Evolutionary conservation across 2,329 filamentous ascomycete genomes (phyloP).

Genomic region (Clathrospora elynae): DNA sequence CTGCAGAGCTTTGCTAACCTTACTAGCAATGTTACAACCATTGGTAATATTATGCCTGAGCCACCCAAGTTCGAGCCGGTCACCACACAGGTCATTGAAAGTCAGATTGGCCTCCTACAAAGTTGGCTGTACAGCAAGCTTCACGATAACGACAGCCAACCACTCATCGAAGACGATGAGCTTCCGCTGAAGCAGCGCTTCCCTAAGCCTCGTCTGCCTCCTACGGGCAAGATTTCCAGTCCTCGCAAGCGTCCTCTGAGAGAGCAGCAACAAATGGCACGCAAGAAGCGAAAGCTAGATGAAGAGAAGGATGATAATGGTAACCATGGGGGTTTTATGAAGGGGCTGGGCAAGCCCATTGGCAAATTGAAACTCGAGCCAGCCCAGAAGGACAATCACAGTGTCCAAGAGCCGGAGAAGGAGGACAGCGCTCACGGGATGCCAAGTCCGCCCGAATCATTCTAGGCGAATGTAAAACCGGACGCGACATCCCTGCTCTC

Average conservation of each 20-base stretch:
- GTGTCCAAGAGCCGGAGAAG: constrained; percentile 67
- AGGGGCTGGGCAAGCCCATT: constrained; percentile 61
- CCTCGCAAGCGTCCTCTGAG: constrained; percentile 81
- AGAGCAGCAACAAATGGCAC: constrained; percentile 81
- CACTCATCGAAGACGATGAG: constrained; percentile 92
- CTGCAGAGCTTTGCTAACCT: constrained; percentile 25
- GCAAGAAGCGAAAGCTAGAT: constrained; percentile 79
- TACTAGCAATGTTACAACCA: constrained; percentile 62
- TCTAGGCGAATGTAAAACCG: constrained; percentile 21
- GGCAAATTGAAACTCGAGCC: constrained; percentile 55
- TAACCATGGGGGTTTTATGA: constrained; percentile 33
- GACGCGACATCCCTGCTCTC: not conserved
- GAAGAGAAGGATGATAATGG: constrained; percentile 50
- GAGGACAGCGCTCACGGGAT: constrained; percentile 71
- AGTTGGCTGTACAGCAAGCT: constrained; percentile 92
- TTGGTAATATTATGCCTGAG: constrained; percentile 67
- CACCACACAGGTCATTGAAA: constrained; percentile 74
- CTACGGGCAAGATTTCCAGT: constrained; percentile 85
- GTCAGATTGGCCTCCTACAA: constrained; percentile 84
- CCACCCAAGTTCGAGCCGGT: constrained; percentile 76
- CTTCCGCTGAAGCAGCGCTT: constrained; percentile 87
- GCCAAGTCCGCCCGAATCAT: constrained; percentile 82
- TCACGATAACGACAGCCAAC: constrained; percentile 79
- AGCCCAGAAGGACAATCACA: constrained; percentile 63
- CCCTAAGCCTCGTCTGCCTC: constrained; percentile 63